phyloP scores from a whole-genome alignment of 2,329 filamentous ascomycete genomes.

The Fusarium sp. region DNA sequence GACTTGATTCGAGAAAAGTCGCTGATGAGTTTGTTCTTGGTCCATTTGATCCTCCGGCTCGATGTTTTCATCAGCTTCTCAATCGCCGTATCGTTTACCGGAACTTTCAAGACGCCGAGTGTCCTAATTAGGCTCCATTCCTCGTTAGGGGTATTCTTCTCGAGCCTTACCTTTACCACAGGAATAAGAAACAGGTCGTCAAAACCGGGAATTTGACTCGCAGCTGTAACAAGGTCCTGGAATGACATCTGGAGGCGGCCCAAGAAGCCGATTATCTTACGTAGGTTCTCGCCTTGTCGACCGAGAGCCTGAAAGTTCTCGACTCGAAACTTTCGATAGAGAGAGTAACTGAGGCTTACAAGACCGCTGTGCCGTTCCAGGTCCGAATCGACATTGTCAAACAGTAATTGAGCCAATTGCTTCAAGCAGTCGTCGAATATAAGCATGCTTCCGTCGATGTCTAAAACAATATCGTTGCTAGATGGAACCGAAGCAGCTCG shows the following conservation, averaged over 20 bases:
- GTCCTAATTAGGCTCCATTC: neutral
- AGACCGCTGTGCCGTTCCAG: neutral
- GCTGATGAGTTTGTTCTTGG: neutral
- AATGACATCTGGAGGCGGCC: neutral
- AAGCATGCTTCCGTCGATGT: neutral
- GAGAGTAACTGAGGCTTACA: neutral
- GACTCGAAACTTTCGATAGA: neutral
- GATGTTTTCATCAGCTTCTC: neutral
- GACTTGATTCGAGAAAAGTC: neutral
- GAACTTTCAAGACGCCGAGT: neutral
- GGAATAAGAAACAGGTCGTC: neutral
- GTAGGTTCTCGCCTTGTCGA: neutral
- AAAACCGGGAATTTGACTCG: neutral
- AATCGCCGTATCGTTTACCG: neutral
- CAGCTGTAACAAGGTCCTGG: neutral
- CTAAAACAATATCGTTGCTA: neutral
- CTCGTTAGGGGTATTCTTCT: neutral
- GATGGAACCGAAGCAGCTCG: too few species aligned
- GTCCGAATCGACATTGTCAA: neutral
- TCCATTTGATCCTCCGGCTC: neutral
- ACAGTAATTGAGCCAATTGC: neutral
- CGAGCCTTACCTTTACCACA: neutral
- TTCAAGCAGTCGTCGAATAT: neutral
- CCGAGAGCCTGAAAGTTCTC: neutral
- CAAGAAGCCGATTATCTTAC: neutral